These are phyloP conservation scores for Casaregolazyma suthepensis DNA, from an alignment of 1,139 yeast genomes.

Conservation along the genomic window DNA sequence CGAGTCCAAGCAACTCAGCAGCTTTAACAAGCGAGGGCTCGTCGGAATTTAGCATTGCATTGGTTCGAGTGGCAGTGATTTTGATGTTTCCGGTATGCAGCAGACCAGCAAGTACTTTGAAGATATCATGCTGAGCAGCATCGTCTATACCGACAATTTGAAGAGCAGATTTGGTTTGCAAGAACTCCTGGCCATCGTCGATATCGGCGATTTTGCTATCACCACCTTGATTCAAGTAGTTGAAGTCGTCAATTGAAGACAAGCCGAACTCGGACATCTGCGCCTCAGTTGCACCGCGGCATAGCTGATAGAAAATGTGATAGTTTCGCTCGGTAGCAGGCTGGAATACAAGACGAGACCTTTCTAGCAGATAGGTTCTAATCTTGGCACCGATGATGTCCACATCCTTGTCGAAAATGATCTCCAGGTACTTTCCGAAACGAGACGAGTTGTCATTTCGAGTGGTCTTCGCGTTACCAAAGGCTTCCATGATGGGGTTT, in stretches of 20 bases:
- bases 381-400: constrained; percentile 95
- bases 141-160: constrained; percentile 66
- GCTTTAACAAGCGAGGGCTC: constrained; percentile 83
- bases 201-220: constrained; percentile 65
- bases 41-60: constrained; percentile 75
- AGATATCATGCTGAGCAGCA: constrained; percentile 60
- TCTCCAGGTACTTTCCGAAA: constrained; percentile 95
- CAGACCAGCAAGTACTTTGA: constrained; percentile 78
- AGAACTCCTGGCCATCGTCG: constrained; percentile 75
- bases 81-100: constrained; percentile 92
- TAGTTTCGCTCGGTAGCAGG: constrained; percentile 86
- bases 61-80: constrained; percentile 78
- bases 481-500: constrained; percentile 90
- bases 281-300: constrained; percentile 66
- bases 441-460: constrained; percentile 97
- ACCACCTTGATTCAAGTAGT: constrained; percentile 89
- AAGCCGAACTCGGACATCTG: constrained; percentile 57
- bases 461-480: constrained; percentile 97
- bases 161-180: constrained; percentile 69
- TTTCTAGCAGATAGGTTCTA: constrained; percentile 87
- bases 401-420: constrained; percentile 70
- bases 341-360: constrained; percentile 92
- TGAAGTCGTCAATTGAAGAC: constrained; percentile 55
- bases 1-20: constrained; percentile 78
- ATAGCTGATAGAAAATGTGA: constrained; percentile 88